Evolutionary conservation across 2,329 filamentous ascomycete genomes (phyloP).

Genomic region (Myrmaecium sp.): DNA sequence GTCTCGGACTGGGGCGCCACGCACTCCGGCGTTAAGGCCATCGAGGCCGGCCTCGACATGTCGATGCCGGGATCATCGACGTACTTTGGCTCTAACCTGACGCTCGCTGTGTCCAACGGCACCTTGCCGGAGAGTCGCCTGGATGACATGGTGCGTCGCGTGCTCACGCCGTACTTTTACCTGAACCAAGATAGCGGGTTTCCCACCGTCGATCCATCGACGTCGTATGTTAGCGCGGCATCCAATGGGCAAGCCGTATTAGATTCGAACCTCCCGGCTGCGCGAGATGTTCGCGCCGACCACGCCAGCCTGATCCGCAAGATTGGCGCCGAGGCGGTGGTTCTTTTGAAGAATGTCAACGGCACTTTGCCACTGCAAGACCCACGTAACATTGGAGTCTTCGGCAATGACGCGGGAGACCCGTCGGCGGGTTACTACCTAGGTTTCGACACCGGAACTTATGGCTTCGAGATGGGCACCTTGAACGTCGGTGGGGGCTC

Average conservation of each 20-base stretch:
- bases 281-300: slow-evolving; percentile 14
- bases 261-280: no score
- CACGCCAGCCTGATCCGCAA: slow-evolving; percentile 21
- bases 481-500: slow-evolving; percentile 23
- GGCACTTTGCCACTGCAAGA: slow-evolving; percentile 35
- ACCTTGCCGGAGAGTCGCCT: slow-evolving; percentile 22
- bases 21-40: slow-evolving; percentile 11
- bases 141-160: slow-evolving; percentile 30
- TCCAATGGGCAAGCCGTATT: no score
- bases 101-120: slow-evolving; percentile 22
- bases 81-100: slow-evolving; percentile 14
- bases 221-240: slow-evolving; percentile 4
- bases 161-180: slow-evolving; percentile 29
- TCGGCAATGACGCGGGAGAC: slow-evolving; percentile 31
- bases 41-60: slow-evolving; percentile 13
- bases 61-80: slow-evolving; percentile 3
- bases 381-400: slow-evolving; percentile 30
- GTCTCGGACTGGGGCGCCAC: slow-evolving; percentile 11
- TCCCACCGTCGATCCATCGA: slow-evolving; percentile 17
- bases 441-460: slow-evolving; percentile 26
- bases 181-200: slow-evolving; percentile 25
- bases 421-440: slow-evolving; percentile 31
- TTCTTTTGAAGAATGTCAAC: slow-evolving; percentile 32
- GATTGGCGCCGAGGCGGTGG: slow-evolving; percentile 23
- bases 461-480: slow-evolving; percentile 27